Evolutionary conservation across 768 basidiomycete species (phyloP).

Genomic region (Hericium erinaceus): DNA sequence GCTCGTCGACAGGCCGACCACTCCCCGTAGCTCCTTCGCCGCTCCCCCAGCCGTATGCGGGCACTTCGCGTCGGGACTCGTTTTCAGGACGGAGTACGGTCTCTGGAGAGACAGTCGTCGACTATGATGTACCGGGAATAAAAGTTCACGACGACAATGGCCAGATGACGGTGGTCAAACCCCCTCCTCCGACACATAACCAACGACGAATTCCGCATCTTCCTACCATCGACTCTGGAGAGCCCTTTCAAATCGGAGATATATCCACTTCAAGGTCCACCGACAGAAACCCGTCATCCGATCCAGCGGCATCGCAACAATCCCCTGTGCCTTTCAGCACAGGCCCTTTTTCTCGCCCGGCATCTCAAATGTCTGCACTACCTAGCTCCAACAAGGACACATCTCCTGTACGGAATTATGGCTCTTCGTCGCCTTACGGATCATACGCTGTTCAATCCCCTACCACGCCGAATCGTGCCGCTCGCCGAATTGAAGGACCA

Average conservation of each 20-base stretch:
- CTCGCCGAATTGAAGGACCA: constrained; percentile 3
- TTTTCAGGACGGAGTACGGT: too few species aligned
- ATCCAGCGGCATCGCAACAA: constrained; percentile 8
- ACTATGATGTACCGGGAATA: neutral
- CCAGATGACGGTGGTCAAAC: neutral
- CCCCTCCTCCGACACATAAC: neutral
- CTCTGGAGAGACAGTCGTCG: neutral
- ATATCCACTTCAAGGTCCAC: neutral
- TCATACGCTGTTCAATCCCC: neutral
- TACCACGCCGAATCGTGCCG: constrained; percentile 6
- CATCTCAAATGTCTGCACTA: constrained; percentile 3
- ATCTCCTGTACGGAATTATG: constrained; percentile 1
- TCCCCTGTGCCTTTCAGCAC: neutral
- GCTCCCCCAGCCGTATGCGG: neutral
- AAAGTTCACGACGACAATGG: constrained; percentile 2
- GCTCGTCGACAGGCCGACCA: neutral
- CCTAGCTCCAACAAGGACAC: constrained; percentile 8
- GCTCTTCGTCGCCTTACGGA: neutral
- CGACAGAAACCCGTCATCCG: constrained; percentile 23
- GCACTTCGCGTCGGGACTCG: neutral
- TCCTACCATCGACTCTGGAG: constrained; percentile 25
- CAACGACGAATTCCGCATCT: constrained; percentile 8
- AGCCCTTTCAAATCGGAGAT: constrained; percentile 20
- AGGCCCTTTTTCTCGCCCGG: constrained; percentile 2
- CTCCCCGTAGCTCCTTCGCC: neutral